Conservation (phyloP, 2,329 filamentous ascomycete species). For the Monosporascus sp. region DNA sequence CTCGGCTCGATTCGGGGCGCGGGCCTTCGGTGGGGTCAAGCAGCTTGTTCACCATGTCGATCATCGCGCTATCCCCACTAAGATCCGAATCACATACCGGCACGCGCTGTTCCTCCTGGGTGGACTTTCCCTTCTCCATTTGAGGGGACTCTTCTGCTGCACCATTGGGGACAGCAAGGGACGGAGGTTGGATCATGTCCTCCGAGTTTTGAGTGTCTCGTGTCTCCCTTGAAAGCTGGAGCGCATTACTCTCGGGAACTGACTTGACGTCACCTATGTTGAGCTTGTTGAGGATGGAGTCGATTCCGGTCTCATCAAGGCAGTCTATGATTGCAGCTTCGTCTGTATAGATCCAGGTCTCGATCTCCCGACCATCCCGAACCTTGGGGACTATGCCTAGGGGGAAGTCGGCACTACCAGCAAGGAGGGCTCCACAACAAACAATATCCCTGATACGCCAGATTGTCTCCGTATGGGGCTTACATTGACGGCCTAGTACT, state of each 20-base stretch:
- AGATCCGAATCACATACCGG: conserved; percentile 18
- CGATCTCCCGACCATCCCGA: conserved; percentile 12
- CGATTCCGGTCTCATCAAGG: conserved; percentile 16
- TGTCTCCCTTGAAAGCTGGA: conserved; percentile 1
- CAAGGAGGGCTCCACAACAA: conserved; percentile 43
- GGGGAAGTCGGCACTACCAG: conserved; percentile 35
- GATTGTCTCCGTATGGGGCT: conserved; percentile 31
- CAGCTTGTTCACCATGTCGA: conserved; percentile 35
- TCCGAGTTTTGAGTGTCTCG: background rate
- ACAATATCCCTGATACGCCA: conserved; percentile 45
- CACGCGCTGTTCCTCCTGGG: conserved; percentile 3
- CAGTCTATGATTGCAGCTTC: conserved; percentile 8
- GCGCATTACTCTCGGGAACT: conserved; percentile 2
- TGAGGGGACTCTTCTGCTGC: background rate
- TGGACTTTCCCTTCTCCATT: conserved; percentile 12
- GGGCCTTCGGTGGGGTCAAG: conserved; percentile 23
- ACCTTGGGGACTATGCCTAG: conserved; percentile 22
- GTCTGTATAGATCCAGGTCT: conserved; percentile 22
- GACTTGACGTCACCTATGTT: conserved; percentile 10
- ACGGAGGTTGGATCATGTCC: conserved; percentile 3
- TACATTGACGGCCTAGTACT: conserved; percentile 26
- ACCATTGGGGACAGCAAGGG: background rate
- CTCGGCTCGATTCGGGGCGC: conserved; percentile 19
- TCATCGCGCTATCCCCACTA: conserved; percentile 35
- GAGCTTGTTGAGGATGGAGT: conserved; percentile 18